Percentiles rank a stretch among this genome's conserved stretches.
Conservation (phyloP, 495 filamentous ascomycete genomes). For the Penicillium goetzii region DNA sequence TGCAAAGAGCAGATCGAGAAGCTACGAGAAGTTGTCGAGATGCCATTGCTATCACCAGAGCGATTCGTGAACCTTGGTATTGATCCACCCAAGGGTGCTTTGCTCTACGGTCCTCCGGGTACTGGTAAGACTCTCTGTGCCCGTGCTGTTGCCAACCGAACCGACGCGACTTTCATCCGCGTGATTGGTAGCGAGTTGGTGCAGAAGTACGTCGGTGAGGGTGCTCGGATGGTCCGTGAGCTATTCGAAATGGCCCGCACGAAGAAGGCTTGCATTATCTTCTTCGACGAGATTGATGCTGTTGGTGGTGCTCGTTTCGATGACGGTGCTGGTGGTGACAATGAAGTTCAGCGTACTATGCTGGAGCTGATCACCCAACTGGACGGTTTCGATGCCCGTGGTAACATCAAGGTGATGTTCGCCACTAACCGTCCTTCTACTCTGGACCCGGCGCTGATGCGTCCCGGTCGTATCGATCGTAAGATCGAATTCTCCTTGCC, state of each 20-base stretch:
- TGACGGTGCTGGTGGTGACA: slow-evolving; percentile 96
- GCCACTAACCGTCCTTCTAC: slow-evolving; percentile 97
- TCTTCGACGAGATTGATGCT: slow-evolving; percentile 99
- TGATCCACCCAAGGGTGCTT: slow-evolving; percentile 95
- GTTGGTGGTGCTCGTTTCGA: slow-evolving; percentile 98
- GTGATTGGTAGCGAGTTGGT: slow-evolving; percentile 97
- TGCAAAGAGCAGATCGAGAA: slow-evolving; percentile 99
- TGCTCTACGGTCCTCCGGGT: slow-evolving; percentile 95
- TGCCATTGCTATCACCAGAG: slow-evolving; percentile 94
- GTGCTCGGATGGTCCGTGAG: slow-evolving; percentile 96
- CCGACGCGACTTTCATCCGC: slow-evolving; percentile 97
- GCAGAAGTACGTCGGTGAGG: slow-evolving; percentile 98
- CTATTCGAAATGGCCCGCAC: slow-evolving; percentile 99
- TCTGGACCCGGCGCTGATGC: slow-evolving; percentile 93
- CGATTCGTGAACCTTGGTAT: slow-evolving; percentile 97
- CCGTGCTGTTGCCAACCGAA: slow-evolving; percentile 94
- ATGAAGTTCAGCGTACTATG: slow-evolving; percentile 99
- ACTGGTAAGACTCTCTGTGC: slow-evolving; percentile 98
- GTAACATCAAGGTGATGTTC: slow-evolving; percentile 99
- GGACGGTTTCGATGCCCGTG: slow-evolving; percentile 94
- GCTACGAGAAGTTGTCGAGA: slow-evolving; percentile 96
- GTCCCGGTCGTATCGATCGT: slow-evolving; percentile 95
- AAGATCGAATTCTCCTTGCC: slow-evolving; percentile 99
- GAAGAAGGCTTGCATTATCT: slow-evolving; percentile 99
- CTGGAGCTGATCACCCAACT: slow-evolving; percentile 97